Evolutionary conservation across 352 stramenopile genomes (phyloP), one percentile per base, ranked within the genome.

Genomic region (Globisporangium yorkense): DNA sequence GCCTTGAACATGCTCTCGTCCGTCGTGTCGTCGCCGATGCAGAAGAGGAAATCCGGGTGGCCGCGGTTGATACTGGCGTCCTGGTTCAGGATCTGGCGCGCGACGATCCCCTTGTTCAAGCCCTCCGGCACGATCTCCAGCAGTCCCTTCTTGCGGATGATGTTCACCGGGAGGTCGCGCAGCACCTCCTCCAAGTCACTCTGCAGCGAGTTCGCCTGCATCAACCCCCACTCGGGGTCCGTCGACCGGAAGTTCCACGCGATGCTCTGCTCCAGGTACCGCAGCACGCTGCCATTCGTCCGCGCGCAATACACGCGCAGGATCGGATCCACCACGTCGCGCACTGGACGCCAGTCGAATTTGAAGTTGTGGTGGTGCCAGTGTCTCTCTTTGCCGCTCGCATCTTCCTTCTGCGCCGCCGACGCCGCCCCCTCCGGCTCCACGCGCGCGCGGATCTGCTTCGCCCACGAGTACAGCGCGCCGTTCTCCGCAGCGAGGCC

Each of bases 1-100:
- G 80, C 70, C 59, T 90, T 91, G 75, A 99, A 99, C 96, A 99
- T 99, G 64, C 96, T 98, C 72, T 99, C 96, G 66, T 99, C 96
- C 6, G 92, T 97, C 50, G 94, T 96, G 66, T 98, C 96, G 71
- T 99, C 96, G 47, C 96, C 96, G 61, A 98, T 96, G 57, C 94
- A 98, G 20, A 99, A 88, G 27, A 98, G 63, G 74, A 98, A 99
- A 71, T 98, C 96, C 9, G 97, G 88, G 35, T 93, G 85, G 8
- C 76, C 71, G n/a, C 76, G 69, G 57, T 88, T 78, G 40, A 87
- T 84, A 35, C 71, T 61, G 5, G 75, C 80, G 55, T 95, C 84
- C 64, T 97, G 85, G 6, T 87, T 80, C 49, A 99, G 72, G 51
- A 98, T 97, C 57, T 97, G 92, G n/a, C 93, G 93, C 9, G 96